Conservation (phyloP, 805 yeast genomes). For the Kodamaea laetipori region DNA sequence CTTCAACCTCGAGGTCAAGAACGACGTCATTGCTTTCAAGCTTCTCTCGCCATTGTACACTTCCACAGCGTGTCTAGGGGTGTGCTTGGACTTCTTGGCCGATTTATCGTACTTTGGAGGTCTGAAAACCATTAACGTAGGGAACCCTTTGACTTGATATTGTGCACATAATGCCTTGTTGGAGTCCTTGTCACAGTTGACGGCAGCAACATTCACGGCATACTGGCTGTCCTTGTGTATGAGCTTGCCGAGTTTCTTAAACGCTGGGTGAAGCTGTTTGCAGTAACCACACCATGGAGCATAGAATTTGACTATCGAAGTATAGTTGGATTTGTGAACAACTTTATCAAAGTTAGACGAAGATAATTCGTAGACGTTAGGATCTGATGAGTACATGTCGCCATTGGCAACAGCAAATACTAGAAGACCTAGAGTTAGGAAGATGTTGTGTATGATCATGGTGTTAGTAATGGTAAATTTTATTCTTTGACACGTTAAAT, state of each 20-base stretch:
- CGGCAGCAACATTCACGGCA: constrained; percentile 70
- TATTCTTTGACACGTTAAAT: no score
- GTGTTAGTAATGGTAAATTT: background rate
- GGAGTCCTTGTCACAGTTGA: constrained; percentile 74
- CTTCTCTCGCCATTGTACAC: constrained; percentile 63
- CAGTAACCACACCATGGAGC: constrained; percentile 99
- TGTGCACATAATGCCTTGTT: constrained; percentile 72
- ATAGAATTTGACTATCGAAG: constrained; percentile 82
- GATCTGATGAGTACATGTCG: constrained; percentile 43
- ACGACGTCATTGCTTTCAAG: constrained; percentile 54
- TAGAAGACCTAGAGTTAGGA: constrained; percentile 7
- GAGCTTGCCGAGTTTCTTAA: constrained; percentile 60
- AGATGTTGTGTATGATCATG: constrained; percentile 10
- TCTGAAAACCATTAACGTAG: constrained; percentile 78
- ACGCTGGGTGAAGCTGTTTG: constrained; percentile 65
- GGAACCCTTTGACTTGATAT: constrained; percentile 73
- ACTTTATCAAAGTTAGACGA: constrained; percentile 64
- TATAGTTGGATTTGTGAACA: constrained; percentile 69
- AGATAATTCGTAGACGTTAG: constrained; percentile 57
- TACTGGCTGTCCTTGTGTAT: constrained; percentile 51
- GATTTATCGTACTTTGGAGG: constrained; percentile 64
- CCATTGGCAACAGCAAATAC: constrained; percentile 15
- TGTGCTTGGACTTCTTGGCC: constrained; percentile 19
- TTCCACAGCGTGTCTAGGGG: constrained; percentile 42
- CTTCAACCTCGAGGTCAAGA: constrained; percentile 58